Base-by-base conservation (phyloP, 139 green algal species). In the Penium margaritaceum region DNA sequence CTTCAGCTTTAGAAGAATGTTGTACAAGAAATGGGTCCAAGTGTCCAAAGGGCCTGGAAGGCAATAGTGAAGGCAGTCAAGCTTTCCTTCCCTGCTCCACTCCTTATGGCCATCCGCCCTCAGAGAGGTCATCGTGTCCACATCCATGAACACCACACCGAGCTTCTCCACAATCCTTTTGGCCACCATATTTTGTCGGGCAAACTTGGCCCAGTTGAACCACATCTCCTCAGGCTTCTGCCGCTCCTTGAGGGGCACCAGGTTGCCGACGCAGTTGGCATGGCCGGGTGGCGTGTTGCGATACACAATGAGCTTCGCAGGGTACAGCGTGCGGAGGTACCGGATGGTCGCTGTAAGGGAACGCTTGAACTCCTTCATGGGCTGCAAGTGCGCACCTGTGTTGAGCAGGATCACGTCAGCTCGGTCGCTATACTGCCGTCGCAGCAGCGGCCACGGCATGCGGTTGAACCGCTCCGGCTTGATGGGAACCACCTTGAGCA, bases 231-330 rank as follows among this genome's bases (percentile, higher is more conserved):
- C 63, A 15, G 63, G 30, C 21, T 37, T 33, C 35, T 71, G 63
- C 12, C 63, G 63, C 15, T 41, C 21, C 12, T 51, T 54, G 17
- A 54, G 12, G 19, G 63, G 63, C 17, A 17, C 32, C n/a, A 24
- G 21, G 30, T 71, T 17, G 2, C 33, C 30, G 3, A 41, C 9
- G 35, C 63, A 71, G 27, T 71, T 37, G 30, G 47, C 63, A 33
- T 71, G 63, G 9, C 51, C 51, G 17, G 63, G 63, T 17, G 63
- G 34, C 2, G 63, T 71, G 35, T 71, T 71, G 7, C 63, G 44
- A 32, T 33, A 71, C 17, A 71, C n/a, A 24, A 71, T 35, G 12
- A 71, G 63, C 33, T 51, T 63, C 14, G 55, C 35, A 0, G 63
- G 63, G 15, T 33, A 54, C 4, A 17, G 44, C 30, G 17, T 62